Evolutionary conservation across 176 grass and related monocot species (phyloP).

Genomic region (Ampelocalamus luodianensis): DNA sequence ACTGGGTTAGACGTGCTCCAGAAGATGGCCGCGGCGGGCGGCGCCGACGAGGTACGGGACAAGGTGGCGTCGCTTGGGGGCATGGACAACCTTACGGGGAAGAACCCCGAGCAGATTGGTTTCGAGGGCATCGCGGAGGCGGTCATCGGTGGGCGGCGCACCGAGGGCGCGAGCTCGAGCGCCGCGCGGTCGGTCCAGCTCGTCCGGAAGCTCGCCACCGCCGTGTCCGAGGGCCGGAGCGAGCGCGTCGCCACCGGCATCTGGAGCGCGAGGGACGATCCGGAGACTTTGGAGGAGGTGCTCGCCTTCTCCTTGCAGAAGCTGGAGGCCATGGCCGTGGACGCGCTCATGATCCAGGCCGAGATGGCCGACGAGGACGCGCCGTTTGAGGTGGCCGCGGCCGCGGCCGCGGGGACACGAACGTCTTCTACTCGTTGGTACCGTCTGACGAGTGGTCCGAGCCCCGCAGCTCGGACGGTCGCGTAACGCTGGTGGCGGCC

Average conservation of each 20-base stretch:
- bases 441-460: conserved; percentile 55
- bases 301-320: conserved; percentile 78
- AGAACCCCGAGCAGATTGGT: conserved; percentile 73
- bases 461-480: conserved; percentile 33
- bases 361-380: conserved; percentile 72
- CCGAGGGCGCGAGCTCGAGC: conserved; percentile 68
- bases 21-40: conserved; percentile 61
- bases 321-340: conserved; percentile 85
- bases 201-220: conserved; percentile 59
- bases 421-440: conserved; percentile 61
- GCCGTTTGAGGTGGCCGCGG: conserved; percentile 61
- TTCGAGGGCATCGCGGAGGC: conserved; percentile 91
- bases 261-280: conserved; percentile 62
- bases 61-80: conserved; percentile 54
- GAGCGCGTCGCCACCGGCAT: conserved; percentile 76
- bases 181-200: conserved; percentile 61
- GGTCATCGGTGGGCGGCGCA: conserved; percentile 74
- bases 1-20: conserved; percentile 81
- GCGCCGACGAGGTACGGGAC: conserved; percentile 50
- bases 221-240: conserved; percentile 63
- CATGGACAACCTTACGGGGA: conserved; percentile 79
- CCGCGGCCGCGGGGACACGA: conserved; percentile 7
- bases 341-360: conserved; percentile 78
- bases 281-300: conserved; percentile 75
- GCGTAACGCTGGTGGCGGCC: conserved; percentile 51